Evolutionary conservation across 1,139 yeast genomes (phyloP).

Genomic region (Hyphopichia burtonii): DNA sequence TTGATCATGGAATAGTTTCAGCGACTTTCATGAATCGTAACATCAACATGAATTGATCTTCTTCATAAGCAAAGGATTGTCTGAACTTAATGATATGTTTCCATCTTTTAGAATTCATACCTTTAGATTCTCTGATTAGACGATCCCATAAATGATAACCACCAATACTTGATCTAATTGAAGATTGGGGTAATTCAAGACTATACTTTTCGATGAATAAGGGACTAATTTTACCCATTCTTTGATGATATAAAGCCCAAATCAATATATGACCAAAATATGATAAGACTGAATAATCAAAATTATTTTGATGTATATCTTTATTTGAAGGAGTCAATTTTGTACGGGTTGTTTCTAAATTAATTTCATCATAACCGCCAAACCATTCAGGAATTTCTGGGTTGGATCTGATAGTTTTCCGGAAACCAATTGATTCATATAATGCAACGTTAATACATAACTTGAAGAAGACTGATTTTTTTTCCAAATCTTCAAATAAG

Average conservation of each 20-base stretch:
- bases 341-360: constrained; percentile 34
- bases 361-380: constrained; percentile 34
- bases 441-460: constrained; percentile 40
- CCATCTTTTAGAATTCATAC: constrained; percentile 47
- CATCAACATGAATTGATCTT: constrained; percentile 43
- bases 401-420: constrained; percentile 23
- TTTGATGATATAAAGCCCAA: constrained; percentile 36
- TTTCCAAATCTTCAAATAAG: constrained; percentile 25
- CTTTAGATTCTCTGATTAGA: constrained; percentile 30
- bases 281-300: constrained; percentile 41
- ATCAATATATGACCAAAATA: constrained; percentile 42
- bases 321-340: constrained; percentile 36
- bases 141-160: constrained; percentile 48
- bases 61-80: constrained; percentile 39
- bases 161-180: constrained; percentile 32
- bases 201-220: constrained; percentile 21
- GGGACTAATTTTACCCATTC: constrained; percentile 13
- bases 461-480: constrained; percentile 25
- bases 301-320: constrained; percentile 33
- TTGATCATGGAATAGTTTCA: constrained; percentile 8
- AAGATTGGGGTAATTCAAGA: constrained; percentile 15
- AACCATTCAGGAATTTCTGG: constrained; percentile 32
- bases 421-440: constrained; percentile 40
- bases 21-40: constrained; percentile 33
- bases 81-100: constrained; percentile 44